Conservation (phyloP, 2,329 filamentous ascomycete genomes). For the Fusarium albosuccineum region DNA sequence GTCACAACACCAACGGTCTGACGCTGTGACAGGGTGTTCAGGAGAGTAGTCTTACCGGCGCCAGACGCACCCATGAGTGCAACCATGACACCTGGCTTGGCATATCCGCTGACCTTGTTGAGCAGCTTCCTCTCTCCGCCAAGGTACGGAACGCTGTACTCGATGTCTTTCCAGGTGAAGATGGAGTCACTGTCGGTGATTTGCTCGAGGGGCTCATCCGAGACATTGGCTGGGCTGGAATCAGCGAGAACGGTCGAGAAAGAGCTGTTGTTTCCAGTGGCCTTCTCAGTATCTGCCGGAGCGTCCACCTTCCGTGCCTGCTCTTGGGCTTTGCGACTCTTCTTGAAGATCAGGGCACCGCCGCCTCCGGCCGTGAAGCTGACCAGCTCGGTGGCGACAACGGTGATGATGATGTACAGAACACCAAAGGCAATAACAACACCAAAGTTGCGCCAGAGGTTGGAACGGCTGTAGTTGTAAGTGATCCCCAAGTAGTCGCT, state of each 20-base stretch:
- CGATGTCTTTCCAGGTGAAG: constrained; percentile 79
- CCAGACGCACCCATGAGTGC: constrained; percentile 86
- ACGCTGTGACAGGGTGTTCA: constrained; percentile 81
- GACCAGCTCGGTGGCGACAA: constrained; percentile 34
- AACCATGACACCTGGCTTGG: constrained; percentile 83
- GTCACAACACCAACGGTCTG: constrained; percentile 79
- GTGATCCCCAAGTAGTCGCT: constrained; percentile 63
- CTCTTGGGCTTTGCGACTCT: constrained; percentile 69
- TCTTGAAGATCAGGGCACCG: constrained; percentile 80
- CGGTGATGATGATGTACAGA: constrained; percentile 37
- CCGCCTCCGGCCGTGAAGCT: constrained; percentile 66
- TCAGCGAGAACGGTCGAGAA: constrained; percentile 22
- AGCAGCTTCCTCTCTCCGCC: constrained; percentile 51
- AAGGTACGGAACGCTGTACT: constrained; percentile 74
- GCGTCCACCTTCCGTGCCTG: constrained; percentile 39
- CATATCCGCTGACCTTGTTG: constrained; percentile 76
- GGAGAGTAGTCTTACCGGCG: constrained; percentile 85
- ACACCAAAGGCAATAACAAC: constrained; percentile 36
- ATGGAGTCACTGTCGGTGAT: constrained; percentile 54
- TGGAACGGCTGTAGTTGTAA: constrained; percentile 58
- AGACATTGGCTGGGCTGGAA: constrained; percentile 6
- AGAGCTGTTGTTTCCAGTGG: constrained; percentile 10
- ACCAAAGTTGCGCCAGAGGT: constrained; percentile 42
- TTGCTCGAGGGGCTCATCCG: constrained; percentile 35
- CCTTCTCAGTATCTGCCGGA: constrained; percentile 48